Conservation (phyloP, 371 early-diverging fungal genomes). For the Lichtheimia hyalospora region DNA sequence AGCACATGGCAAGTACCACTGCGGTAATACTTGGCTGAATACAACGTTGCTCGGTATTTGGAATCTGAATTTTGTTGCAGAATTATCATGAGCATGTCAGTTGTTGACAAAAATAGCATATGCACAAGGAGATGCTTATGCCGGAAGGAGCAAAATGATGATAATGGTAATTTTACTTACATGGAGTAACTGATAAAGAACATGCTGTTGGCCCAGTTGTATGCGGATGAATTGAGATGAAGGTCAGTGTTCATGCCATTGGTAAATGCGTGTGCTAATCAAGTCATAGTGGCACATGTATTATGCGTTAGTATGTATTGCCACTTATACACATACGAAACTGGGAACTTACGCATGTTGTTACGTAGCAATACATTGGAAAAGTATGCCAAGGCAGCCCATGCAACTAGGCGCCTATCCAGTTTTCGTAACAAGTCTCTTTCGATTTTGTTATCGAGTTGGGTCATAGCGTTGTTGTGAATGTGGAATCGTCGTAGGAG, state of each 20-base stretch:
- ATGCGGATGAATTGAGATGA: slow-evolving; percentile 14
- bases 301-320: too few species aligned
- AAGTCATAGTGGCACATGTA: too few species aligned
- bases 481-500: too few species aligned
- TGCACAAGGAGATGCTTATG: background rate
- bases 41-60: slow-evolving; percentile 11
- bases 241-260: slow-evolving; percentile 22
- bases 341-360: slow-evolving; percentile 7
- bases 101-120: background rate
- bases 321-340: too few species aligned
- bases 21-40: slow-evolving; percentile 5
- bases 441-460: slow-evolving; percentile 1
- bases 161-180: slow-evolving; percentile 3
- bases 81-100: too few species aligned
- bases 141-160: background rate
- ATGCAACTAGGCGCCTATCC: slow-evolving; percentile 1
- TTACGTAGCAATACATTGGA: slow-evolving; percentile 9
- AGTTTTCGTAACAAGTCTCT: slow-evolving; percentile 1
- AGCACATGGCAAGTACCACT: slow-evolving; percentile 2
- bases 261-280: slow-evolving; percentile 19
- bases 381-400: slow-evolving; percentile 6
- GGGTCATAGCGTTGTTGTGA: background rate
- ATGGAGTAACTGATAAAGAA: slow-evolving; percentile 19
- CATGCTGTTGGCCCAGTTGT: slow-evolving; percentile 17
- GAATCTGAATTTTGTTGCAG: background rate